Evolutionary conservation across 345 rosid genomes (phyloP).

Genomic region (Arabidopsis arenosa): DNA sequence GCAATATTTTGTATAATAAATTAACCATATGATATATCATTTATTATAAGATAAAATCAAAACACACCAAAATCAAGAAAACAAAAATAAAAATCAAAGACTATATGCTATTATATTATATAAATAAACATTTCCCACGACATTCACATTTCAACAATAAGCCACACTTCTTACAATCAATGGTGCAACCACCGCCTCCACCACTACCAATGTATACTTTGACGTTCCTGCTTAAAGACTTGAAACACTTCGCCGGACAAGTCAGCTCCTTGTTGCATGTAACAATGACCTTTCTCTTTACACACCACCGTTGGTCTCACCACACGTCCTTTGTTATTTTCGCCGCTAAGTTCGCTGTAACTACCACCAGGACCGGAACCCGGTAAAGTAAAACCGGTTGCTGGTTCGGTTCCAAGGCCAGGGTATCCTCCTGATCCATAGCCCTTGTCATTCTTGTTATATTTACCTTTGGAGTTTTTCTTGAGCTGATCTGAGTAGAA

Average conservation of each 20-base stretch:
- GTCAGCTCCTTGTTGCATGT: slow-evolving; percentile 77
- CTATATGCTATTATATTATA: not conserved
- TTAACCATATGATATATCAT: not conserved
- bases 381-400: slow-evolving; percentile 44
- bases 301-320: slow-evolving; percentile 69
- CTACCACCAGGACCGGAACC: slow-evolving; percentile 58
- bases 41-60: not conserved
- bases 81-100: not conserved
- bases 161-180: slow-evolving; percentile 91
- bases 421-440: slow-evolving; percentile 46
- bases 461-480: slow-evolving; percentile 35
- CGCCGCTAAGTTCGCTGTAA: slow-evolving; percentile 60
- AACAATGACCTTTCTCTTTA: slow-evolving; percentile 77
- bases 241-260: slow-evolving; percentile 91
- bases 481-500: slow-evolving; percentile 40
- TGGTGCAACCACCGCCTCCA: slow-evolving; percentile 92
- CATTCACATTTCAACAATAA: slow-evolving; percentile 54
- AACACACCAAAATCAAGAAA: slow-evolving; percentile 1
- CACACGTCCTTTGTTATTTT: slow-evolving; percentile 58
- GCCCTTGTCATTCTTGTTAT: slow-evolving; percentile 44
- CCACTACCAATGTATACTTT: slow-evolving; percentile 84
- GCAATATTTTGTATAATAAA: not conserved
- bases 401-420: slow-evolving; percentile 46
- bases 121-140: not conserved
- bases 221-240: slow-evolving; percentile 74